phyloP scores from a whole-genome alignment of 2,329 filamentous ascomycete genomes.

The Xylariaceae sp. region DNA sequence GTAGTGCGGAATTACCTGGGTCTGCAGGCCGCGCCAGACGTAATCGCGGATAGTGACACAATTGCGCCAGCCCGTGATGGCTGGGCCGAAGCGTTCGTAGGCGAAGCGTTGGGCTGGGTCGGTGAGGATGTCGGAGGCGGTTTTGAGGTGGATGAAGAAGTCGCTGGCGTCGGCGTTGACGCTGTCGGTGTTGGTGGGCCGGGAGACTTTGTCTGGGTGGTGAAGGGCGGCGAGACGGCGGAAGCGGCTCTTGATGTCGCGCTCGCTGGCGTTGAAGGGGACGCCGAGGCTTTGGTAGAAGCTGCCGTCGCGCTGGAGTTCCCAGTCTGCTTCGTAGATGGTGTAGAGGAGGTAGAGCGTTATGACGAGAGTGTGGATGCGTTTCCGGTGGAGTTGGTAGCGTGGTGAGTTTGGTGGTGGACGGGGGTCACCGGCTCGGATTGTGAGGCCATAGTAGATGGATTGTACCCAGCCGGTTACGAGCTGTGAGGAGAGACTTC shows the following conservation, averaged over 20 bases:
- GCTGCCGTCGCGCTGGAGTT: constrained; percentile 63
- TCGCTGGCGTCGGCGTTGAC: constrained; percentile 22
- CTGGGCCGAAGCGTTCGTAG: constrained; percentile 82
- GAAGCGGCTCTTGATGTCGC: constrained; percentile 77
- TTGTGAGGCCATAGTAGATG: constrained; percentile 80
- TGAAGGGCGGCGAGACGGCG: constrained; percentile 64
- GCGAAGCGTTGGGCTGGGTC: constrained; percentile 74
- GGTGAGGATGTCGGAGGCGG: constrained; percentile 75
- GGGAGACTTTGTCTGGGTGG: constrained; percentile 78
- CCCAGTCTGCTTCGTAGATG: constrained; percentile 84
- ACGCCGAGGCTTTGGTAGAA: constrained; percentile 78
- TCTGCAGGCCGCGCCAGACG: constrained; percentile 57
- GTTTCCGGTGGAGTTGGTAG: constrained; percentile 67
- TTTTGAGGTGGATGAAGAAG: constrained; percentile 76
- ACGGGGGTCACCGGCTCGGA: constrained; percentile 81
- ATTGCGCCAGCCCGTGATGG: constrained; percentile 59
- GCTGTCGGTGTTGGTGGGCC: constrained; percentile 33
- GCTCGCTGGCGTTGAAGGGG: constrained; percentile 61
- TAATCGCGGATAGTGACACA: constrained; percentile 69
- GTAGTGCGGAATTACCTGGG: constrained; percentile 56
- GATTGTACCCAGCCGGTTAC: constrained; percentile 72
- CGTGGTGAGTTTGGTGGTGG: constrained; percentile 65
- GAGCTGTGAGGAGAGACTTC: constrained; percentile 46
- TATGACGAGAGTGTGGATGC: constrained; percentile 79
- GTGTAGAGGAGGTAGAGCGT: constrained; percentile 83